Conservation (phyloP, 1,284 basidiomycete genomes). For the Malassezia pachydermatis region DNA sequence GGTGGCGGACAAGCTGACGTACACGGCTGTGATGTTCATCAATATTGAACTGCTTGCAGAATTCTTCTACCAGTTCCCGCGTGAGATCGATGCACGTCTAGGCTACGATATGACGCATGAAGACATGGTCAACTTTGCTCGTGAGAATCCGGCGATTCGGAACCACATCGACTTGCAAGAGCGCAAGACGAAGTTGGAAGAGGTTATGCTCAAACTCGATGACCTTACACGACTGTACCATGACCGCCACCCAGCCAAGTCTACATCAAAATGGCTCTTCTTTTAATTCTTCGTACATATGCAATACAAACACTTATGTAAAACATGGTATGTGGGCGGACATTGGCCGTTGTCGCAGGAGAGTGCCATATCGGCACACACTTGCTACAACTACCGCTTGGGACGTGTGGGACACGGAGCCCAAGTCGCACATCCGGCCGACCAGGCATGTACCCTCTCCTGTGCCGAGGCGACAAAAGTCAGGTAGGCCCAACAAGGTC, state of each 20-base stretch:
- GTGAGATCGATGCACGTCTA: slow-evolving; percentile 89
- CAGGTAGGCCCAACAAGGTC: neutral
- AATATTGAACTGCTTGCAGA: slow-evolving; percentile 80
- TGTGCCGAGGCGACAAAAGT: slow-evolving; percentile 4
- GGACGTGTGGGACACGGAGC: slow-evolving; percentile 5
- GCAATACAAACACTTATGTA: too few relatives aligned
- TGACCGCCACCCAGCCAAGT: slow-evolving; percentile 24
- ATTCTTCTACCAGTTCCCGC: slow-evolving; percentile 98
- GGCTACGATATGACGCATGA: slow-evolving; percentile 78
- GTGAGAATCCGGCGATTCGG: slow-evolving; percentile 78
- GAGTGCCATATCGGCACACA: too few relatives aligned
- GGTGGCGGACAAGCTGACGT: slow-evolving; percentile 90
- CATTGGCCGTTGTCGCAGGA: too few relatives aligned
- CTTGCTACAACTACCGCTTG: too few relatives aligned
- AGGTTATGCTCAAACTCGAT: slow-evolving; percentile 47
- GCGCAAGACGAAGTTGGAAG: slow-evolving; percentile 78
- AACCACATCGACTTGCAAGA: slow-evolving; percentile 90
- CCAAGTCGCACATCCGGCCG: slow-evolving; percentile 3
- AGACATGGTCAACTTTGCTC: slow-evolving; percentile 78
- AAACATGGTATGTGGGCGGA: too few relatives aligned
- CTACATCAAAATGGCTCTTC: slow-evolving; percentile 30
- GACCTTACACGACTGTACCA: slow-evolving; percentile 48
- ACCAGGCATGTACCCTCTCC: slow-evolving; percentile 7
- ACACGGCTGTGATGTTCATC: slow-evolving; percentile 95
- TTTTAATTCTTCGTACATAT: slow-evolving; percentile 24